Base-by-base conservation (phyloP, 2,329 filamentous ascomycete species). In the Phaeosphaeriaceae sp. region DNA sequence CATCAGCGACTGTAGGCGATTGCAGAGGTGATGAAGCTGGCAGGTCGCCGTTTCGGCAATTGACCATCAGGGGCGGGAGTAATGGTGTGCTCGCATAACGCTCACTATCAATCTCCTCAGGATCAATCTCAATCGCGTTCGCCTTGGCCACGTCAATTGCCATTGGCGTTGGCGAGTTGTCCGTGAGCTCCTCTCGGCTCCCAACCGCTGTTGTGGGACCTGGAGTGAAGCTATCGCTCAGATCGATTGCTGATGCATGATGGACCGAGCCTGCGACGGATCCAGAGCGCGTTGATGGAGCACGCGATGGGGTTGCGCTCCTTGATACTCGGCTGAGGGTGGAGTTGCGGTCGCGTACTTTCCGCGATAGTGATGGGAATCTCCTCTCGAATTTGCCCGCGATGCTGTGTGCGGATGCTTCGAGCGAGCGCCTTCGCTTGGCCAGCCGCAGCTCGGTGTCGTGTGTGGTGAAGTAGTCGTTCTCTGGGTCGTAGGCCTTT, bases 1-100 rank as follows among this genome's bases (percentile, higher is more conserved):
- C 79, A n/a, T 88, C 87, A 10, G 69, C 91, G 19, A 95, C 85
- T 0, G 88, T 90, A 0, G 93, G 93, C 0, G 92, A 96, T 76
- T 96, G 92, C 24, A 96, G 81, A n/a, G 93, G 92, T 7, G 92
- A 96, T 57, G 91, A 85, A 31, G 89, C 82, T 1, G 85, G 84
- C 0, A 87, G 84, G 44, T 86, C 80, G 40, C 81, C 76, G 46
- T 81, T 78, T 33, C 84, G 79, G 21, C 83, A 78, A 54, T 86
- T 85, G 25, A 86, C 88, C 81, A 96, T 86, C 36, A 95, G 83
- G 0, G 93, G 93, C 7, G 93, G 93, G 1, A 97, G 83, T 7
- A 97, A 84, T 41, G 93, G 94, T 2, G 93, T 97, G 3, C 90
- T 90, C 0, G 91, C 90, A 66, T 91, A 80, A 79, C 88, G 75